Evolutionary conservation across 2,329 filamentous ascomycete genomes (phyloP), one percentile per base, ranked within the genome.

Genomic region (Clathrospora elynae): DNA sequence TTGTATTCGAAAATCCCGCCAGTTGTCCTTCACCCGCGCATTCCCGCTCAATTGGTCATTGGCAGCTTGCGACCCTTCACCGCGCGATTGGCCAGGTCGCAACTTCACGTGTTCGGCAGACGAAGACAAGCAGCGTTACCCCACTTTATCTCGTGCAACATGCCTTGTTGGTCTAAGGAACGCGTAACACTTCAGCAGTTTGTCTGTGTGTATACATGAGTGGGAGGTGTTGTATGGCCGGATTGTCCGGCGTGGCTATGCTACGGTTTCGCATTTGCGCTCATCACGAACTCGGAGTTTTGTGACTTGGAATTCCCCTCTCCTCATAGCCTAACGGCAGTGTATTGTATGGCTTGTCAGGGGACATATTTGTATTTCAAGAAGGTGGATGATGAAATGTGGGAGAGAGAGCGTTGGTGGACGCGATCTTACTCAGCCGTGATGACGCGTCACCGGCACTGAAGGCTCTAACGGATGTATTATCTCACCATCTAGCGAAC

Each of bases 401-500:
- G n/a, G n/a, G n/a, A n/a, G n/a, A n/a, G n/a, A n/a, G n/a, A n/a
- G n/a, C n/a, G 35, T 10, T 6, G 28, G 25, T 19, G 20, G 20
- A 6, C 26, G 17, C 24, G 24, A 17, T 37, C 35, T 29, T 31
- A 25, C 30, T 24, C 33, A 41, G 33, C 43, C 28, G 16, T 26
- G 26, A 23, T 46, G 37, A 46, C 43, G 43, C 43, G 43, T 46
- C 38, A 37, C 23, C 37, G 24, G 28, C 32, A 46, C 18, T n/a
- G n/a, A n/a, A n/a, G n/a, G n/a, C n/a, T n/a, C n/a, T n/a, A n/a
- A n/a, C n/a, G n/a, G n/a, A n/a, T n/a, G n/a, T n/a, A n/a, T n/a
- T n/a, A n/a, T n/a, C n/a, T n/a, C n/a, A n/a, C n/a, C n/a, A n/a
- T n/a, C n/a, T n/a, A n/a, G n/a, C n/a, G n/a, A n/a, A n/a, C n/a